phyloP scores from a whole-genome alignment of 768 basidiomycete genomes.

The Calvatia gigantea region DNA sequence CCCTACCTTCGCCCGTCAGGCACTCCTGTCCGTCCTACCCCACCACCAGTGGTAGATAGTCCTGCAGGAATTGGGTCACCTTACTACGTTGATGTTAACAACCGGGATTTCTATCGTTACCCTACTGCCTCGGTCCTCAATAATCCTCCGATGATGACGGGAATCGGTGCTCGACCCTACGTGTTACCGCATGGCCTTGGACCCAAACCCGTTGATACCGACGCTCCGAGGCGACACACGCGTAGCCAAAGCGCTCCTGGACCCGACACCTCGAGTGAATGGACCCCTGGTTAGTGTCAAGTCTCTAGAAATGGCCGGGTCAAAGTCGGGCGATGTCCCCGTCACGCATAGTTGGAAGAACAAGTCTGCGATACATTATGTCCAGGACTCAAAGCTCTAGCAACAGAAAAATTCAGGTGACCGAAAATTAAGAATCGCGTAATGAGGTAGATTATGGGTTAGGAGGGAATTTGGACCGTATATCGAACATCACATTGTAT shows the following conservation, averaged over 20 bases:
- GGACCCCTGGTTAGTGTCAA: not conserved
- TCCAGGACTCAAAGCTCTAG: not conserved
- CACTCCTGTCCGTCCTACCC: constrained; percentile 13
- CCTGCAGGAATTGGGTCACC: constrained; percentile 9
- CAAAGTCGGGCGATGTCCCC: not conserved
- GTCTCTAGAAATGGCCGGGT: not conserved
- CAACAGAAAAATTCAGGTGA: not conserved
- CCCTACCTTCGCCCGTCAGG: not conserved
- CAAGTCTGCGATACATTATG: constrained; percentile 2
- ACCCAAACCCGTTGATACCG: not conserved
- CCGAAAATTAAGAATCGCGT: not conserved
- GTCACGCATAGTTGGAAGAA: not conserved
- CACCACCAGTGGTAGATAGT: constrained; percentile 14
- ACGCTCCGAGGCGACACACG: constrained; percentile 1
- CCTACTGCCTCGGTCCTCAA: not conserved
- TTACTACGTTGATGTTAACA: constrained; percentile 7
- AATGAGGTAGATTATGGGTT: not conserved
- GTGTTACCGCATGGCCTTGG: not conserved
- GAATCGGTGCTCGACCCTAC: not conserved
- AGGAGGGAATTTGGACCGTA: not conserved
- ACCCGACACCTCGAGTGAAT: not conserved
- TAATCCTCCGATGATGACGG: not conserved
- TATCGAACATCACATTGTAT: not conserved
- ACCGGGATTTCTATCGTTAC: constrained; percentile 2
- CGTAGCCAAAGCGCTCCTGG: constrained; percentile 1